Base-by-base conservation (phyloP, 768 basidiomycete species). In the Suillus variegatus region DNA sequence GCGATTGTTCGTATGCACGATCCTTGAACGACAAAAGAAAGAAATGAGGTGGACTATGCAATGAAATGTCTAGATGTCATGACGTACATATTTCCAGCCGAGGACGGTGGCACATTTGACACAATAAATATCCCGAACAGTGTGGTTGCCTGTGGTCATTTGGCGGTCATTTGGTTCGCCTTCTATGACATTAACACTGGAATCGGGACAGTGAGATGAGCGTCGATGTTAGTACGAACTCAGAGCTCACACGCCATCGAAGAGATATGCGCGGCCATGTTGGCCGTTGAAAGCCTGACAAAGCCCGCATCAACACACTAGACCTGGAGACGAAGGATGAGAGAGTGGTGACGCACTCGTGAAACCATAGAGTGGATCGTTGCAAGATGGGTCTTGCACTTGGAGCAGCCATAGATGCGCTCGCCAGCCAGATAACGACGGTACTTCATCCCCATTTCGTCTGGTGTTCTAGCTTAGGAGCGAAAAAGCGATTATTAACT, bases 81-180 rank as follows among this genome's bases (percentile, higher is more conserved):
- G 18, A 81, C 90, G 77, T 75, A 94, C 97, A 77, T 99, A 99
- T 95, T 98, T 98, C 97, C 97, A 99, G 64, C 97, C 97, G 40
- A 99, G 84, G 20, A 84, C 86, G 60, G 85, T 86, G 66, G 87
- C 85, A 78, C 97, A 99, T 77, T 96, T 97, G 82, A 84, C 80
- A 78, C 97, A 99, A 78, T 87, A 93, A 68, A 99, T 94, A 76
- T 99, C 97, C 64, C 97, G 89, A 41, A 99, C 97, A 35, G 91
- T 93, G 79, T 99, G 97, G 71, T 92, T 88, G 25, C 97, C 97
- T 25, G 97, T 99, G 38, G 95, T 96, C 97, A 99, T 99, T 65
- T 89, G 87, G 67, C 97, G 86, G 76, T 98, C 97, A 74, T 85
- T 92, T 47, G 94, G 89, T 70, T 93, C 90, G 66, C 95, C 95